Percentiles rank a stretch among this genome's conserved stretches.
These are phyloP conservation scores for Diaporthe sp. DNA, from an alignment of 2,329 filamentous ascomycete species.

Conservation along the genomic window DNA sequence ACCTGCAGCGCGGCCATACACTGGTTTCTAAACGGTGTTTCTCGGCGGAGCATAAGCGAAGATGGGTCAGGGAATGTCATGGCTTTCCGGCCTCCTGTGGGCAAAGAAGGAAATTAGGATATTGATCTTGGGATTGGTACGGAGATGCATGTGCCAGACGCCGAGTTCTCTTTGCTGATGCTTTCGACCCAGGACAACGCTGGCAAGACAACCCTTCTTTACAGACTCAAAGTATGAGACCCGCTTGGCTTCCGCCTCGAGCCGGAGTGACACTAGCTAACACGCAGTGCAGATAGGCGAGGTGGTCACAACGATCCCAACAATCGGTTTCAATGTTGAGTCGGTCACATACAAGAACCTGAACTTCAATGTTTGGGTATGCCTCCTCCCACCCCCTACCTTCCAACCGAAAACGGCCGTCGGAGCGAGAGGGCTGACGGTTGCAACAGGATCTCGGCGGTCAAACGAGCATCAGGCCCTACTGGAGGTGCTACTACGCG, in stretches of 20 bases:
- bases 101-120: slow-evolving; percentile 98
- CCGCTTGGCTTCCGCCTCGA: background rate
- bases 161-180: slow-evolving; percentile 34
- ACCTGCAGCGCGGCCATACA: slow-evolving; percentile 3
- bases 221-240: slow-evolving; percentile 85
- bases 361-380: slow-evolving; percentile 98
- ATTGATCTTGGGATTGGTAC: slow-evolving; percentile 91
- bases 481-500: slow-evolving; percentile 99
- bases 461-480: slow-evolving; percentile 98
- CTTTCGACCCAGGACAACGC: slow-evolving; percentile 83
- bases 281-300: slow-evolving; percentile 83
- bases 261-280: slow-evolving; percentile 33
- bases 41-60: slow-evolving; percentile 50
- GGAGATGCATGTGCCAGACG: slow-evolving; percentile 37
- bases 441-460: slow-evolving; percentile 84
- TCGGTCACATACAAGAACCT: slow-evolving; percentile 98
- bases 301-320: slow-evolving; percentile 98
- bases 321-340: slow-evolving; percentile 99
- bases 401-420: background rate
- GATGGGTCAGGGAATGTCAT: slow-evolving; percentile 77
- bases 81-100: slow-evolving; percentile 83
- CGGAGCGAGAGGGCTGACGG: slow-evolving; percentile 41
- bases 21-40: slow-evolving; percentile 24
- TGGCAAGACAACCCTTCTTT: slow-evolving; percentile 96
- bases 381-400: slow-evolving; percentile 46